phyloP scores from a whole-genome alignment of 257 asterid genomes.

The Primulina huaijiensis region DNA sequence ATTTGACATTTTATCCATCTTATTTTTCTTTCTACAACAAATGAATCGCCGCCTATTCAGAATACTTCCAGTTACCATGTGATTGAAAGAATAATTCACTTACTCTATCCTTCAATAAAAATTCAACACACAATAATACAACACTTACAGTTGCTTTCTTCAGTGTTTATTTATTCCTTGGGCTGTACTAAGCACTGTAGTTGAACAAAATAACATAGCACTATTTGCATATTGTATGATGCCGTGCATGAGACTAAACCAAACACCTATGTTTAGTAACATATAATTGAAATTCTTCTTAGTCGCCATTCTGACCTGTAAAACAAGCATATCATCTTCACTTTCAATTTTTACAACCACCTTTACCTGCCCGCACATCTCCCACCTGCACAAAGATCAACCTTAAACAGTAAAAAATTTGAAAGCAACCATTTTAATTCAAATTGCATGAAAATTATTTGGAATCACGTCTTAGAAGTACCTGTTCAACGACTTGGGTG shows the following conservation, averaged over 20 bases:
- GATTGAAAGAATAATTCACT: neutral
- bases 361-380: constrained; percentile 99
- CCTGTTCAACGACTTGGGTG: constrained; percentile 87
- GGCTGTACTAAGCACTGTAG: neutral
- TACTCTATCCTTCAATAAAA: neutral
- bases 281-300: neutral
- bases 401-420: neutral
- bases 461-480: constrained; percentile 25
- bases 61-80: neutral
- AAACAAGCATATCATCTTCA: constrained; percentile 77
- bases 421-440: constrained; percentile 5
- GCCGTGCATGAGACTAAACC: constrained; percentile 9
- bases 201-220: neutral
- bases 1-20: neutral
- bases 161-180: neutral
- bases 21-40: neutral
- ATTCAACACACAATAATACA: neutral
- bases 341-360: constrained; percentile 91
- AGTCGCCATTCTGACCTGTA: constrained; percentile 53
- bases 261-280: neutral
- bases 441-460: constrained; percentile 13
- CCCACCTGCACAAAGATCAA: constrained; percentile 70
- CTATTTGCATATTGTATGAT: constrained; percentile 1
- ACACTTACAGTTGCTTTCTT: neutral
- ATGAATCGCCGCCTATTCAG: neutral